phyloP scores from a whole-genome alignment of 1,139 yeast species.

The Lodderomyces beijingensis region DNA sequence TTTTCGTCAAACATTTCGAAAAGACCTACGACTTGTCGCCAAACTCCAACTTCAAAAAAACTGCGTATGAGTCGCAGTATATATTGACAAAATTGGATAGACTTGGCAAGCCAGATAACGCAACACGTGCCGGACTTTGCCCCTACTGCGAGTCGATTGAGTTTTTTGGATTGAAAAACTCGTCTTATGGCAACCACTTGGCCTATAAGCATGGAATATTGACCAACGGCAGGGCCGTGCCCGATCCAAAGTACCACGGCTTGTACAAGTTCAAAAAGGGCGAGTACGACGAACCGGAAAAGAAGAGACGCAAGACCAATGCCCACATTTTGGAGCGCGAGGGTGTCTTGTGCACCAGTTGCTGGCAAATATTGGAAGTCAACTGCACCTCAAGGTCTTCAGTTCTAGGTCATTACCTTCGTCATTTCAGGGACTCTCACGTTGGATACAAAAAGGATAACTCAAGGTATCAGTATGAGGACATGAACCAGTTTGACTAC shows the following conservation, averaged over 20 bases:
- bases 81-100: constrained; percentile 12
- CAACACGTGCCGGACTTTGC: constrained; percentile 25
- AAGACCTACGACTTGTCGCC: constrained; percentile 7
- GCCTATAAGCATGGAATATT: constrained; percentile 34
- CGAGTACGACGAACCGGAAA: constrained; percentile 14
- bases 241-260: constrained; percentile 15
- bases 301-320: constrained; percentile 16
- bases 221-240: constrained; percentile 25
- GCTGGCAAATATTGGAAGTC: constrained; percentile 18
- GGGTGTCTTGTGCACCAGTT: constrained; percentile 16
- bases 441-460: constrained; percentile 13
- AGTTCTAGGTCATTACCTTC: constrained; percentile 14
- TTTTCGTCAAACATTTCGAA: constrained; percentile 4
- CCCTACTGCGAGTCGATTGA: constrained; percentile 28
- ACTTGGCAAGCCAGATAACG: constrained; percentile 13
- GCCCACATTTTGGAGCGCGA: constrained; percentile 17
- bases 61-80: constrained; percentile 14
- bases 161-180: constrained; percentile 30
- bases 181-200: constrained; percentile 30
- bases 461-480: neutral
- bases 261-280: constrained; percentile 13
- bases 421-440: constrained; percentile 15
- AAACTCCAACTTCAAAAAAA: constrained; percentile 13
- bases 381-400: constrained; percentile 16
- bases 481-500: neutral